Conservation (phyloP, 169 alveolate genomes). For the Babesia ovata region DNA sequence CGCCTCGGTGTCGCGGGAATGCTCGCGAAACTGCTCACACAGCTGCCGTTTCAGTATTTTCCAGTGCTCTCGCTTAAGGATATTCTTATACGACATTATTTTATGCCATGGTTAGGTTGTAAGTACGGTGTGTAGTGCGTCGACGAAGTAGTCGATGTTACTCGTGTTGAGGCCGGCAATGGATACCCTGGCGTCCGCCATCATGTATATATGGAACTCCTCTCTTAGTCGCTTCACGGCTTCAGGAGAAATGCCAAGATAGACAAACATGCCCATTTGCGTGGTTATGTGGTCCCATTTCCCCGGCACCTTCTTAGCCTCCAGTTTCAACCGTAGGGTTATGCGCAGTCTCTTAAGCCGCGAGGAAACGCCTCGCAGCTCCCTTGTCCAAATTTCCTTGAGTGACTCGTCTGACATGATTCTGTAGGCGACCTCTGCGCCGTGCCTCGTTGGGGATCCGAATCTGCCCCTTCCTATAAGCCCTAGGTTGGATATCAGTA, state of each 20-base stretch:
- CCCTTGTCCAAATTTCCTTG: constrained; percentile 46
- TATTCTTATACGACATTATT: constrained; percentile 56
- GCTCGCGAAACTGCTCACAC: constrained; percentile 39
- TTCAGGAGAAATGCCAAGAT: constrained; percentile 43
- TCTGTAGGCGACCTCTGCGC: constrained; percentile 49
- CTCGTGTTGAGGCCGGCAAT: constrained; percentile 48
- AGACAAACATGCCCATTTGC: constrained; percentile 70
- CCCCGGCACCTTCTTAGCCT: constrained; percentile 50
- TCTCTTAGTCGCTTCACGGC: constrained; percentile 34
- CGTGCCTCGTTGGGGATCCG: constrained; percentile 59
- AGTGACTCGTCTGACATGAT: constrained; percentile 25
- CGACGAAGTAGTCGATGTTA: constrained; percentile 52
- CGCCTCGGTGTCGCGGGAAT: constrained; percentile 47
- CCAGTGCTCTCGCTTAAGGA: constrained; percentile 62
- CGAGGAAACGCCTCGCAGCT: constrained; percentile 16
- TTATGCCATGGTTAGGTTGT: neutral
- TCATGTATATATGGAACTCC: constrained; percentile 59
- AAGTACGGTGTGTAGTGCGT: constrained; percentile 51
- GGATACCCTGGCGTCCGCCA: constrained; percentile 47
- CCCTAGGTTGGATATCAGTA: constrained; percentile 26
- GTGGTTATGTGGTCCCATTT: constrained; percentile 57
- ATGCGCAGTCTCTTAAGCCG: constrained; percentile 32
- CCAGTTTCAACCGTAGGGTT: constrained; percentile 27
- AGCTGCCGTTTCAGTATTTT: constrained; percentile 45
- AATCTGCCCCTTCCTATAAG: constrained; percentile 47